phyloP scores from a whole-genome alignment of 2,329 filamentous ascomycete genomes.

The Hypoxylon sp. region DNA sequence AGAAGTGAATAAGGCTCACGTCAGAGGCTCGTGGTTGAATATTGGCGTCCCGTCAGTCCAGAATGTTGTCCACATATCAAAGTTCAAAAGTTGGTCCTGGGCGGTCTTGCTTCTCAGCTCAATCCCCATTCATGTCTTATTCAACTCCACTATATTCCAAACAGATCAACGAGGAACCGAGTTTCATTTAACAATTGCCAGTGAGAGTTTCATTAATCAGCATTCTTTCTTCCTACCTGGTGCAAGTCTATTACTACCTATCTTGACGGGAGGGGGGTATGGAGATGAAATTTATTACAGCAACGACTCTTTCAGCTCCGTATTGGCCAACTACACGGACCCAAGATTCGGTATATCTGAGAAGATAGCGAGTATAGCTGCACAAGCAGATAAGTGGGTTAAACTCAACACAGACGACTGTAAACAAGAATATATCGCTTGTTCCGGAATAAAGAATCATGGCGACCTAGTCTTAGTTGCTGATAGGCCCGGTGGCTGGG shows the following conservation, averaged over 20 bases:
- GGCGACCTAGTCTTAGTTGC: constrained; percentile 26
- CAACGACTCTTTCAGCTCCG: no score
- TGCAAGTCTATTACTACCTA: constrained; percentile 14
- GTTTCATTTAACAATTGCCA: constrained; percentile 35
- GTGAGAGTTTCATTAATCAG: constrained; percentile 30
- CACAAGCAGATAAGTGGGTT: constrained; percentile 9
- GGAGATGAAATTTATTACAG: no score
- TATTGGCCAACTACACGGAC: constrained; percentile 15
- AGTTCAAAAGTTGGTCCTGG: constrained; percentile 34
- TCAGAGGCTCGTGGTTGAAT: constrained; percentile 50
- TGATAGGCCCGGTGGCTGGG: constrained; percentile 35
- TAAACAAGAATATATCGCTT: constrained; percentile 22
- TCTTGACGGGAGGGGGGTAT: no score
- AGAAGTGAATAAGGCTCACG: constrained; percentile 57
- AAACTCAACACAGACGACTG: constrained; percentile 22
- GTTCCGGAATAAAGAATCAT: constrained; percentile 26
- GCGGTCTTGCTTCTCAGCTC: constrained; percentile 30
- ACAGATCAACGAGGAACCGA: no score
- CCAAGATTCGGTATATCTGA: constrained; percentile 2
- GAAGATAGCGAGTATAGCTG: constrained; percentile 16
- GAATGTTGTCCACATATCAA: constrained; percentile 44
- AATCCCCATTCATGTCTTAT: constrained; percentile 37
- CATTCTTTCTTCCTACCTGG: constrained; percentile 28
- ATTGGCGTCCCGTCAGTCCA: constrained; percentile 53
- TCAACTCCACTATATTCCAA: constrained; percentile 34